Conservation (phyloP, 2,329 filamentous ascomycete species). For the Calonectria henricotiae region DNA sequence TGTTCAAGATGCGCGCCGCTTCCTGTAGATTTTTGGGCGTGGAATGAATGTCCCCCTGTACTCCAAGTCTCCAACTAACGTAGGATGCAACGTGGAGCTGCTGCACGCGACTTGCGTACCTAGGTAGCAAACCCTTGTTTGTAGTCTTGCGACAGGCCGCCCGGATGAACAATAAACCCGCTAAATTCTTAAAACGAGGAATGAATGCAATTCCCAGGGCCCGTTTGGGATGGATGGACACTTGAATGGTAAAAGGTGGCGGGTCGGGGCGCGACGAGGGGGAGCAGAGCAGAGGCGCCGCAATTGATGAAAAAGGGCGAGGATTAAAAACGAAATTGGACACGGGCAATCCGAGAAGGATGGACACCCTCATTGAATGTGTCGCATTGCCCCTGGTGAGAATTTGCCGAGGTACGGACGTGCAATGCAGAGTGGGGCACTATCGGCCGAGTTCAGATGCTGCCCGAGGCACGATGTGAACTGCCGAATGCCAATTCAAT, state of each 20-base stretch:
- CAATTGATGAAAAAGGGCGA: not conserved
- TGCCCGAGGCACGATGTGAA: conserved; percentile 10
- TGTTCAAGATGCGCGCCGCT: conserved; percentile 1
- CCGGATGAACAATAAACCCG: conserved; percentile 26
- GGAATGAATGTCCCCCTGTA: conserved; percentile 1
- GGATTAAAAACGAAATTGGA: not conserved
- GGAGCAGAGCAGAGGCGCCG: not conserved
- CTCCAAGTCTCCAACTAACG: not conserved
- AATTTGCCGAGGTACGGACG: conserved; percentile 18
- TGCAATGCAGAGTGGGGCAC: not conserved
- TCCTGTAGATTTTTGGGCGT: not conserved
- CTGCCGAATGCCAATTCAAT: conserved; percentile 7
- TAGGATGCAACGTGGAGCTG: conserved; percentile 12
- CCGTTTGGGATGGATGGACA: not conserved
- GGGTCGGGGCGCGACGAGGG: not conserved
- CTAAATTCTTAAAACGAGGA: not conserved
- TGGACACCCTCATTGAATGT: not conserved
- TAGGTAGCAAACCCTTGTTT: not conserved
- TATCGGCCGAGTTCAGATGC: conserved; percentile 18
- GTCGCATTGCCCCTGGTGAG: conserved; percentile 24
- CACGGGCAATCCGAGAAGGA: conserved; percentile 1
- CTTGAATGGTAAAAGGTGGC: not conserved
- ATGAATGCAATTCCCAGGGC: not conserved
- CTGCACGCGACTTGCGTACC: conserved; percentile 1
- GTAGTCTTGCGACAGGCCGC: not conserved